Base-by-base conservation (phyloP, 306 rosid genomes). In the Canavalia ensiformis region DNA sequence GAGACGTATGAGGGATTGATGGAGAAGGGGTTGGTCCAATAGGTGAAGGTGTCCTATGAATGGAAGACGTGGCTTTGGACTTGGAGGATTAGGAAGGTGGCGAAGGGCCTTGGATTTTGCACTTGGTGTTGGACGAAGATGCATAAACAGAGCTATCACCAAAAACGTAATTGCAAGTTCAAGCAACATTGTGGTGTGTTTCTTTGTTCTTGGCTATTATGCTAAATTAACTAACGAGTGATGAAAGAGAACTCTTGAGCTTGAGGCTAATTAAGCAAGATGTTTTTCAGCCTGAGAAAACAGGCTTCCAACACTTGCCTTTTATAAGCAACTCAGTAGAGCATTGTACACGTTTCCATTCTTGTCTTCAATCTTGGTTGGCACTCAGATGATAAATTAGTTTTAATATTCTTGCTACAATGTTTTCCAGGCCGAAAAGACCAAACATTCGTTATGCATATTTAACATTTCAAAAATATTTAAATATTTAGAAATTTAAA, bases 31-130 rank as follows among this genome's bases (percentile, higher is more conserved):
- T 8, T 66, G 7, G 25, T 71, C 62, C 1, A 86, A 12, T 39
- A 86, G 80, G 58, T 86, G 84, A 50, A 86, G 58, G 67, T 86
- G 87, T 0, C 85, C 87, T 0, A 86, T 18, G 42, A 83, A 79
- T 0, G 89, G 89, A 13, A 89, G 70, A 10, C 87, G 80, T 4
- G 85, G 85, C 28, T 75, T 47, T 1, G 90, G 90, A 64, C 85
- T 63, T 0, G 90, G 92, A 1, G 87, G 90, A 56, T 87, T 87
- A 0, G 87, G 89, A 42, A 84, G 85, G 50, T 56, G 86, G 7
- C 80, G 65, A 39, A 70, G 83, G n/a, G 87, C 50, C 5, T 83
- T 78, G 0, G 87, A 83, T 78, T 78, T 83, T 1, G 83, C 80
- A 2, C 49, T 12, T 0, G 83, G 80, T 10, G 33, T 66, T 2